Evolutionary conservation across 129 eudicot species (phyloP), one percentile per base, ranked within the genome.

Genomic region (Flaveria trinervia): DNA sequence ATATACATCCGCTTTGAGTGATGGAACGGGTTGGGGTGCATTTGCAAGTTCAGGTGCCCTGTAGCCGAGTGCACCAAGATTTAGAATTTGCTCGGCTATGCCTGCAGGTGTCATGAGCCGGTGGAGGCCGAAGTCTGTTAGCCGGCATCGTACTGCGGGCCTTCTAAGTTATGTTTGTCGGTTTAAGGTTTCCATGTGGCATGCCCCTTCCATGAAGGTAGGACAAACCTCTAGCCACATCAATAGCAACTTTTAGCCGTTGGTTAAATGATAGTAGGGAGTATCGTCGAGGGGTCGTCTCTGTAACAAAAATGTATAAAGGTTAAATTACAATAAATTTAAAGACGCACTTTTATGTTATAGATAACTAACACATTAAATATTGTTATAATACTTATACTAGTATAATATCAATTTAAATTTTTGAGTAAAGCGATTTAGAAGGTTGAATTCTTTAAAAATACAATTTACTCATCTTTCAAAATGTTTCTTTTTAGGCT

Each of bases 1-100:
- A 39, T 92, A 95, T 39, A 95, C 99, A 49, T 95, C 99, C 4
- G 94, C 93, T 80, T 89, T 95, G 15, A 83, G 80, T 5, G 99
- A 87, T 4, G 96, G 96, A 14, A 75, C 73, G 0, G 99, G 97
- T 74, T 87, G 86, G 36, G 92, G 67, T 52, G 90, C 79, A 17
- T 76, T 70, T 5, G 96, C 88, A n/a, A 95, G 97, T 60, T 95
- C 99, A 0, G 99, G 99, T 22, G 99, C 94, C 44, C 97, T 84
- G 81, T 95, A 95, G 16, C 99, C 99, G 3, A 91, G 99, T 28
- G 99, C 99, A 20, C 99, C 99, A 1, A 91, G 92, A 72, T 92
- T 95, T 76, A 91, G 80, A 36, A 95, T 95, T 74, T 95, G 99
- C 80, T 95, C 99, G 0, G 95, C 88, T 15, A 92, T 88, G 70